Base-by-base conservation (phyloP, 2,329 filamentous ascomycete species). In the Colletotrichum australisinense region DNA sequence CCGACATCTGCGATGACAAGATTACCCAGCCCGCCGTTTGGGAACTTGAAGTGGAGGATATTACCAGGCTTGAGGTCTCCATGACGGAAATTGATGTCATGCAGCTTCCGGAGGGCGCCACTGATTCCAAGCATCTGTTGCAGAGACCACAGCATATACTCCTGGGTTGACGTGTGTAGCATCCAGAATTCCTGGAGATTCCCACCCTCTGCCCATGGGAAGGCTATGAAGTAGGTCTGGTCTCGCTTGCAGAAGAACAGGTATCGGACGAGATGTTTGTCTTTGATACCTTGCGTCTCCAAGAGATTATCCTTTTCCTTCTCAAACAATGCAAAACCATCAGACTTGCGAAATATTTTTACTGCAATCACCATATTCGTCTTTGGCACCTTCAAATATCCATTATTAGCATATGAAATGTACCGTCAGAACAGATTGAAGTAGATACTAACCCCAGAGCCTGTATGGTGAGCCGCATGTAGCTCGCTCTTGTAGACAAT, bases 51-150 rank as follows among this genome's bases (percentile, higher is more conserved):
- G 22, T 63, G 35, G 5, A 72, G 63, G 14, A 72, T 72, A 26
- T 72, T 72, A 0, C 19, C 69, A 1, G 69, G 69, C 24, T 72
- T 72, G 24, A 72, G 46, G 5, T 72, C 69, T 1, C 69, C 69
- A 16, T 72, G 69, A 2, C 69, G 63, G 14, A 35, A 68, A 14
- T 68, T 69, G 35, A 26, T 49, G 24, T 12, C 9, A n/a, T 72
- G 69, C 1, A 68, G 56, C 11, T 28, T 42, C 8, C 28, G 16
- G 5, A 72, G 26, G 7, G 63, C 69, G 5, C 30, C 11, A 16
- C 32, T 32, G 8, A 71, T n/a, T 1, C 68, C 68, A 12, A 55
- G 53, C 22, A 72, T 63, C 53, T 72, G 69, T 19, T 62, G 49
- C 12, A 72, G 14, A 7, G 56, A 60, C 64, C 64, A 67, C 2